Evolutionary conservation across 1,284 basidiomycete species (phyloP), one percentile per base, ranked within the genome.

Genomic region (Pisolithus thermaeus): DNA sequence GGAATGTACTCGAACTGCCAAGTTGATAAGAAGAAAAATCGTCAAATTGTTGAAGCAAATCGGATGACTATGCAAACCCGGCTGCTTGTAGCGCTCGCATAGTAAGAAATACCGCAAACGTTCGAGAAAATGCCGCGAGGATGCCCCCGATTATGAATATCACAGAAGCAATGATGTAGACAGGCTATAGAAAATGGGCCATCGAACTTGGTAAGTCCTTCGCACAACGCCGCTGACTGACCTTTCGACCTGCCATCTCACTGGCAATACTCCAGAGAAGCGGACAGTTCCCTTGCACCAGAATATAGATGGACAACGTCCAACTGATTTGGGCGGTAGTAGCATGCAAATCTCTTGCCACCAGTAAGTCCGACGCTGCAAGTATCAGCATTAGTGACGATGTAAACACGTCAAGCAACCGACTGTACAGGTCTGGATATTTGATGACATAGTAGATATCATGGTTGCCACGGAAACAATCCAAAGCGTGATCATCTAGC

Each of bases 171-270:
- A 76, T 59, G 3, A 90, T 61, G 61, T 92, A 92, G 7, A 90
- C 80, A 20, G 77, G 61, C 83, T 88, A 56, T 5, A 18, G 18
- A 41, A 43, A 39, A 36, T 30, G 52, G 39, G 57, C 47, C 39
- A 25, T 32, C 41, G 16, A 44, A 30, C 51, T 23, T 36, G 23
- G 50, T 22, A 50, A 5, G n/a, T 36, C 51, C 11, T 42, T 25
- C 1, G 3, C 25, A 20, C 43, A 14, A 41, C n/a, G 36, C n/a
- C 9, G 41, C 46, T 5, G 38, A 65, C 73, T 28, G 57, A 85
- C 85, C 75, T 89, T 92, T 46, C 91, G 74, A 6, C 90, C 91
- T 56, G 82, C 84, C 46, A 95, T 79, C 65, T 94, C 90, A 49
- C 84, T 87, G 18, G 87, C 70, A 0, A 81, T 76, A 48, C 77